Evolutionary conservation across 2,329 filamentous ascomycete genomes (phyloP).

Genomic region (Pyrenophora teres): DNA sequence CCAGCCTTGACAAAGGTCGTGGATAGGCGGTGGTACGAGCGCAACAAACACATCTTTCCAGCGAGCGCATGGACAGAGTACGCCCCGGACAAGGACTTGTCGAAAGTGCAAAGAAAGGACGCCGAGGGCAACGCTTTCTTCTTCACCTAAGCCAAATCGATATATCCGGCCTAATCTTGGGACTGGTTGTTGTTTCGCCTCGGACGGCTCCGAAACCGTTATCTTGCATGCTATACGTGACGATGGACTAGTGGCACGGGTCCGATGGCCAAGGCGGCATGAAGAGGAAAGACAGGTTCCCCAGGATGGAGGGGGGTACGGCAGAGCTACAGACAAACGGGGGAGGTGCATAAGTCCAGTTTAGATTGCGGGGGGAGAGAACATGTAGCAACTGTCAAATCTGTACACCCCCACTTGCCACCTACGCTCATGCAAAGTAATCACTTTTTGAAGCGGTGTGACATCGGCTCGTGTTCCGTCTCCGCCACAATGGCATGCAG

Average conservation of each 20-base stretch:
- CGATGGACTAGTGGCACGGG: not conserved
- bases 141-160: constrained; percentile 41
- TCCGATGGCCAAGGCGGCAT: constrained; percentile 4
- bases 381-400: constrained; percentile 17
- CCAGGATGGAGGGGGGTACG: constrained; percentile 2
- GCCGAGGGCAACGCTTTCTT: constrained; percentile 92
- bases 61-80: constrained; percentile 96
- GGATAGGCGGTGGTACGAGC: constrained; percentile 94
- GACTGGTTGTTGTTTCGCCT: not conserved
- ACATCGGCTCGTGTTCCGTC: constrained; percentile 10
- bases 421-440: constrained; percentile 12
- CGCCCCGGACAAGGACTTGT: constrained; percentile 86
- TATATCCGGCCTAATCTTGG: not conserved
- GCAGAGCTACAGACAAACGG: constrained; percentile 3
- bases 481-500: constrained; percentile 5
- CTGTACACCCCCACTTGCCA: constrained; percentile 12
- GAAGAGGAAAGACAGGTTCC: constrained; percentile 4
- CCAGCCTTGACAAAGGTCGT: constrained; percentile 88
- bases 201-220: not conserved
- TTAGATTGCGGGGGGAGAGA: constrained; percentile 1
- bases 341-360: not conserved
- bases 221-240: not conserved
- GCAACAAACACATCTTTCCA: constrained; percentile 97
- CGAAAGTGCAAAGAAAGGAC: constrained; percentile 77
- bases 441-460: constrained; percentile 34